These are phyloP conservation scores for Exutisphaerella laricina DNA, from an alignment of 2,329 filamentous ascomycete species.

Conservation along the genomic window DNA sequence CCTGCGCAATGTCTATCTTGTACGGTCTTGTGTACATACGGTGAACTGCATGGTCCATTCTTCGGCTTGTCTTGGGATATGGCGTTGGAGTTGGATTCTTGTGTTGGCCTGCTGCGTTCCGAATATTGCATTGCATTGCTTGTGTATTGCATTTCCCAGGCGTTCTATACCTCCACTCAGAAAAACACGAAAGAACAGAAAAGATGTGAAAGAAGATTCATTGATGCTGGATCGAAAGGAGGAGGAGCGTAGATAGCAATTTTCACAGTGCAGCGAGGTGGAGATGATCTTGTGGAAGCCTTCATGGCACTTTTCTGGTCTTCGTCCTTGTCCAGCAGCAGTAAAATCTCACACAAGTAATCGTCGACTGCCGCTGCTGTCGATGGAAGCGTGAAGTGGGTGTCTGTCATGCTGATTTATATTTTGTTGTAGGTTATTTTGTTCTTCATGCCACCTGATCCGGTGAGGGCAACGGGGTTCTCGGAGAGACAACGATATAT, in stretches of 20 bases:
- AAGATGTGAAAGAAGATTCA: neutral
- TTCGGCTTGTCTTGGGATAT: conserved; percentile 8
- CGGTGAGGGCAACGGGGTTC: conserved; percentile 40
- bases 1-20: conserved; percentile 10
- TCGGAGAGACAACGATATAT: conserved; percentile 32
- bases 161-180: conserved; percentile 25
- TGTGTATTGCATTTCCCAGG: conserved; percentile 20
- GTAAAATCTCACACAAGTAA: too few species aligned
- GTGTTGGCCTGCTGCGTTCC: conserved; percentile 12
- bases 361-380: too few species aligned
- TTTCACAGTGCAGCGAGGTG: too few species aligned
- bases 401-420: too few species aligned
- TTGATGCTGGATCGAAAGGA: neutral
- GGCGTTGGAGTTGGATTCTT: conserved; percentile 6
- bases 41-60: conserved; percentile 8
- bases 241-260: too few species aligned
- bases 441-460: conserved; percentile 39
- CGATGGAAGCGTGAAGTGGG: too few species aligned
- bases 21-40: conserved; percentile 16
- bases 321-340: too few species aligned
- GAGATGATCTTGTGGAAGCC: too few species aligned
- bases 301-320: too few species aligned
- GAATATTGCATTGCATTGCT: conserved; percentile 14
- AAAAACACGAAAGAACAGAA: conserved; percentile 1
- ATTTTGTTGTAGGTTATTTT: too few species aligned